Percentiles rank a stretch among this genome's conserved stretches.
These are phyloP conservation scores for Pleurotus sapidus DNA, from an alignment of 768 basidiomycete species.

Conservation along the genomic window DNA sequence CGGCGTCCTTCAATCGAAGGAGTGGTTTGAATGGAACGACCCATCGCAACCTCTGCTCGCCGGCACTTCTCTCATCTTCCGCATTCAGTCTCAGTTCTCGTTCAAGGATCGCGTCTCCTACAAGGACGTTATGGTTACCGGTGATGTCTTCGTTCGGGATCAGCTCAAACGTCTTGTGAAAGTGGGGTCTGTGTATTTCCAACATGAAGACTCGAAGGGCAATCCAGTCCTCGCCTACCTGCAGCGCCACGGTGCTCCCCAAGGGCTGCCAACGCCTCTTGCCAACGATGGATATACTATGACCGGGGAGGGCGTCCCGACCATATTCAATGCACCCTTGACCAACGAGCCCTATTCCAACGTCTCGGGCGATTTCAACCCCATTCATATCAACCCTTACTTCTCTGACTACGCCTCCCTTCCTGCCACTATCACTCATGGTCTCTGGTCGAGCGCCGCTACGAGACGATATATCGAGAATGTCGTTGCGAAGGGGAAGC, in stretches of 20 bases:
- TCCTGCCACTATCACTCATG: conserved; percentile 96
- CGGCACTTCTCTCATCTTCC: conserved; percentile 88
- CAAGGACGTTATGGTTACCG: conserved; percentile 76
- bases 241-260: conserved; percentile 81
- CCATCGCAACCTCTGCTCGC: conserved; percentile 71
- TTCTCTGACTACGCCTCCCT: conserved; percentile 92
- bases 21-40: conserved; percentile 97
- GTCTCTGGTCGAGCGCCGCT: conserved; percentile 95
- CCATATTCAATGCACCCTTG: conserved; percentile 76
- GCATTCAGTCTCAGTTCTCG: conserved; percentile 77
- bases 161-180: conserved; percentile 86
- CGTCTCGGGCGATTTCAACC: conserved; percentile 97
- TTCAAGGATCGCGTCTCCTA: conserved; percentile 91
- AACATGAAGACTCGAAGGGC: conserved; percentile 83
- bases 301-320: conserved; percentile 54
- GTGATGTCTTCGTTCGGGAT: conserved; percentile 85
- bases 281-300: conserved; percentile 87
- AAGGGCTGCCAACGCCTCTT: conserved; percentile 76
- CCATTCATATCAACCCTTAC: conserved; percentile 98
- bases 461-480: conserved; percentile 92
- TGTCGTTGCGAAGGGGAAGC: conserved; percentile 89
- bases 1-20: conserved; percentile 91
- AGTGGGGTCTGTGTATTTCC: conserved; percentile 85
- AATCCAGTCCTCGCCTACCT: conserved; percentile 94
- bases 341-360: conserved; percentile 96